These are phyloP conservation scores for Cladosporium cucumerinum DNA, from an alignment of 2,329 filamentous ascomycete genomes.

Conservation along the genomic window DNA sequence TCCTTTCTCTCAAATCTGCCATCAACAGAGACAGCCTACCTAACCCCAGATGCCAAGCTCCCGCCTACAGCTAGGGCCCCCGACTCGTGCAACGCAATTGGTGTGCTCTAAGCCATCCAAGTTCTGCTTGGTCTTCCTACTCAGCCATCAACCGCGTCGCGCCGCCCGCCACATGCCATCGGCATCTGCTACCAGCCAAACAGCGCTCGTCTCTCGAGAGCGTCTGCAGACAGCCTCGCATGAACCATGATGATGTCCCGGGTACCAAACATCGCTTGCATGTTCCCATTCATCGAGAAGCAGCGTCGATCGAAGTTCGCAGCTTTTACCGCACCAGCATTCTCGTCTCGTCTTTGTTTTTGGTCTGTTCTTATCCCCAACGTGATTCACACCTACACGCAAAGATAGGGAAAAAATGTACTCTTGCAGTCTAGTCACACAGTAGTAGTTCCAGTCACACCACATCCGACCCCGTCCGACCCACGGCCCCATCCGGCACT, in stretches of 20 bases:
- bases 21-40: neutral
- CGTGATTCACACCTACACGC: neutral
- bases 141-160: neutral
- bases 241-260: neutral
- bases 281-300: neutral
- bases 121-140: neutral
- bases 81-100: neutral
- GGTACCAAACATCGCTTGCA: neutral
- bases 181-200: slow-evolving; percentile 9
- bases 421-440: neutral
- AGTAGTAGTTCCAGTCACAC: neutral
- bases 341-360: neutral
- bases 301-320: neutral
- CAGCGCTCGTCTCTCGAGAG: neutral
- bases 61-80: neutral
- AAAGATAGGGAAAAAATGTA: neutral
- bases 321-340: neutral
- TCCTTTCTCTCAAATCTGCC: neutral
- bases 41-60: slow-evolving; percentile 9
- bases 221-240: neutral
- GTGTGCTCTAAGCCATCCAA: neutral
- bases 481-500: slow-evolving; percentile 1
- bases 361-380: neutral
- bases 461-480: neutral
- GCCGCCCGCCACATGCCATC: neutral